Conservation (phyloP, 495 filamentous ascomycete species). For the Hypoxylon trugodes region DNA sequence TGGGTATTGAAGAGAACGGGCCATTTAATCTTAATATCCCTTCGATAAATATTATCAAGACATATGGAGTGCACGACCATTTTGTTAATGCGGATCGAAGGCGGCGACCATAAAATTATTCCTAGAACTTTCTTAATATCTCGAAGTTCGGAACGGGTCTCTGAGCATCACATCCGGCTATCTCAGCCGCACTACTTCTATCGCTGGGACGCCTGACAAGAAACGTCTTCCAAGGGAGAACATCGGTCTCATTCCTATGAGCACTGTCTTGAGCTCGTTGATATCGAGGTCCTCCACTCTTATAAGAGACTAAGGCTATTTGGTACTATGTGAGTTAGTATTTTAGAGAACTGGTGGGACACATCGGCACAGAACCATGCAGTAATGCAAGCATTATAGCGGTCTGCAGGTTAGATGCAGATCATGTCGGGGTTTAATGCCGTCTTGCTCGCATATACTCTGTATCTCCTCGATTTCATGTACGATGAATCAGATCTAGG, state of each 20-base stretch:
- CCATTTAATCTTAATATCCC: too few species aligned
- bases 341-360: not conserved
- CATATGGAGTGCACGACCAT: too few species aligned
- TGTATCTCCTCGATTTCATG: too few species aligned
- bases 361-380: not conserved
- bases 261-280: not conserved
- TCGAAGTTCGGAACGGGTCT: not conserved
- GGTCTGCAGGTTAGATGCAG: slow-evolving; percentile 15
- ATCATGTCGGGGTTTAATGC: slow-evolving; percentile 8
- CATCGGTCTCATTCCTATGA: not conserved
- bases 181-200: slow-evolving; percentile 1
- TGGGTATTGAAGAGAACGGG: too few species aligned
- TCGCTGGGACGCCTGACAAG: not conserved
- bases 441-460: not conserved
- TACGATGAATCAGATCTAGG: too few species aligned
- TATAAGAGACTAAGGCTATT: not conserved
- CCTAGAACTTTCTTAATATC: not conserved
- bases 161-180: not conserved
- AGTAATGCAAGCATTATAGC: not conserved
- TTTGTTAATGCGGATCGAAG: too few species aligned
- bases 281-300: not conserved
- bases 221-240: not conserved
- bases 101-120: too few species aligned
- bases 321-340: not conserved
- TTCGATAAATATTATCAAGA: too few species aligned